Percentiles rank a stretch among this genome's conserved stretches.
Evolutionary conservation across 2,329 filamentous ascomycete species (phyloP).

Genomic region (Metarhizium album): DNA sequence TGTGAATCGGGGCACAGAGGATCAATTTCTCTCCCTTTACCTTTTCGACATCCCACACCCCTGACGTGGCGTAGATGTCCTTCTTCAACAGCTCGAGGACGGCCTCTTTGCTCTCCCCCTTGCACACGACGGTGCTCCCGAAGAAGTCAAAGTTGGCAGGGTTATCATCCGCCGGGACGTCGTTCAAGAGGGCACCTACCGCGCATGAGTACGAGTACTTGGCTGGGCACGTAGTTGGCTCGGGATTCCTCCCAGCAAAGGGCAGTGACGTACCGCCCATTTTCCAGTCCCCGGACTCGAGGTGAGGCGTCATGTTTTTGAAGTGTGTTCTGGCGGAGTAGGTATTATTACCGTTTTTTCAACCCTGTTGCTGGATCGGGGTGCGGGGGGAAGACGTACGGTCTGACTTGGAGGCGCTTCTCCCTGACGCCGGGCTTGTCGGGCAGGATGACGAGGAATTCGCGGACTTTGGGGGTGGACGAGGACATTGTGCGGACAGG

Average conservation of each 20-base stretch:
- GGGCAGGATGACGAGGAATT: constrained; percentile 60
- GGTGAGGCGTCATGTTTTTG: constrained; percentile 36
- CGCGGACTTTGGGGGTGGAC: constrained; percentile 29
- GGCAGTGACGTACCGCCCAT: constrained; percentile 51
- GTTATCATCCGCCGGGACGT: constrained; percentile 51
- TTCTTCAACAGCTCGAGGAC: constrained; percentile 53
- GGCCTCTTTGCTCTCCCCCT: constrained; percentile 59
- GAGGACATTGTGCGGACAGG: constrained; percentile 19
- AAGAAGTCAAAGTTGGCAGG: constrained; percentile 54
- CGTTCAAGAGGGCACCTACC: constrained; percentile 55
- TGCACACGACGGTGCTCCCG: constrained; percentile 59
- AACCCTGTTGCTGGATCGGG: neutral
- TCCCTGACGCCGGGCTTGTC: constrained; percentile 50
- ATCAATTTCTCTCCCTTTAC: constrained; percentile 28
- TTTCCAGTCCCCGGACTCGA: constrained; percentile 47
- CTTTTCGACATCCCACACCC: constrained; percentile 74
- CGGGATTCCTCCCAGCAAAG: too few species aligned
- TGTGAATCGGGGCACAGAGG: too few species aligned
- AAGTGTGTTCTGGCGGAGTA: constrained; percentile 36
- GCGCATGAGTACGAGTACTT: neutral
- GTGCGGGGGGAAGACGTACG: constrained; percentile 29
- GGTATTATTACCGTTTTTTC: neutral
- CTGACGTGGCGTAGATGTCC: constrained; percentile 61
- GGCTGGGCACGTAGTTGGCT: too few species aligned
- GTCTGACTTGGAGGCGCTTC: constrained; percentile 51